phyloP scores from a whole-genome alignment of 2,329 filamentous ascomycete species.

The Aureobasidium sp. region DNA sequence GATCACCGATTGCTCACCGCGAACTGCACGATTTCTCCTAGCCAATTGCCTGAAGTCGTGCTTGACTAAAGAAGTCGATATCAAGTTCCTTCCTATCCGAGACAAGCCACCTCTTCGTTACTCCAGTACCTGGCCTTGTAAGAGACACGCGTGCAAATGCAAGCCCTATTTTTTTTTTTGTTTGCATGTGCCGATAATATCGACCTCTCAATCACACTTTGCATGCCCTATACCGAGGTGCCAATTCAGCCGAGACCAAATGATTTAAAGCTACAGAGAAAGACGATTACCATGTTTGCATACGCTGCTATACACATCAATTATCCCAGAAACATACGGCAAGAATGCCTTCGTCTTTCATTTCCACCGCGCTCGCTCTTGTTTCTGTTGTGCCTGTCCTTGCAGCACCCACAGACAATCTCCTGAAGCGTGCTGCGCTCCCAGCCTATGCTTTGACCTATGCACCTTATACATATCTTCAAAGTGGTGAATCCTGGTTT shows the following conservation, averaged over 20 bases:
- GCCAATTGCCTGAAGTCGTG: background rate
- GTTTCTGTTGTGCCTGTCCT: background rate
- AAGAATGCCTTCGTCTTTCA: background rate
- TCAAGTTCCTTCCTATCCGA: background rate
- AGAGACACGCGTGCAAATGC: background rate
- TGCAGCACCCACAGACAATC: background rate
- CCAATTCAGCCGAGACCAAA: background rate
- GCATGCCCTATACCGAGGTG: background rate
- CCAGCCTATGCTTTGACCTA: conserved; percentile 11
- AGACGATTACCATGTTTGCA: background rate
- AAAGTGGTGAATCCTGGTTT: conserved; percentile 11
- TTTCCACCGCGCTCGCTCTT: background rate
- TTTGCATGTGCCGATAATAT: background rate
- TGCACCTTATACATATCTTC: conserved; percentile 5
- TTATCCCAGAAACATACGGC: background rate
- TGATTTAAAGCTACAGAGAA: background rate
- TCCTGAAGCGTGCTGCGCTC: conserved; percentile 6
- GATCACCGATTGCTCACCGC: background rate
- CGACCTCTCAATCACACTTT: background rate
- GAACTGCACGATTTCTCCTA: background rate
- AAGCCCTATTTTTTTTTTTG: background rate
- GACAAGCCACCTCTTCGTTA: background rate
- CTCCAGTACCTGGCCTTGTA: background rate
- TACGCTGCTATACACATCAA: too few relatives aligned
- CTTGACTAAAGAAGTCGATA: background rate